Percentiles rank a stretch among this genome's conserved stretches.
phyloP scores from a whole-genome alignment of 352 stramenopile genomes.

The Thalassiosira allenii region DNA sequence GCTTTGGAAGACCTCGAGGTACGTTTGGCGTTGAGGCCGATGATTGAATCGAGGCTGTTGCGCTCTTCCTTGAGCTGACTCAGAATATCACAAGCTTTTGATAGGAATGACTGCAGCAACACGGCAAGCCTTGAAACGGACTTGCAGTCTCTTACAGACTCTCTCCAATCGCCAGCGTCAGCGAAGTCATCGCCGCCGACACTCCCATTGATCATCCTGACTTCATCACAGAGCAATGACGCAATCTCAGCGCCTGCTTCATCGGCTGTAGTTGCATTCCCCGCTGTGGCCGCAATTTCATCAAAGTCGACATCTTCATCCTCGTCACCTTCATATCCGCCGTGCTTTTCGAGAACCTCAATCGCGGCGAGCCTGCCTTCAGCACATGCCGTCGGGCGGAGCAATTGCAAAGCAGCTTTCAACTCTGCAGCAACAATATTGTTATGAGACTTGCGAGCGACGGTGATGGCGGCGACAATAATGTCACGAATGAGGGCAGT shows the following conservation, averaged over 20 bases:
- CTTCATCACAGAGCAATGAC: constrained; percentile 75
- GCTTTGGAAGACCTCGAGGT: constrained; percentile 38
- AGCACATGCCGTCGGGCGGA: constrained; percentile 62
- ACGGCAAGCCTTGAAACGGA: constrained; percentile 75
- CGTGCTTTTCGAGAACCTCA: constrained; percentile 73
- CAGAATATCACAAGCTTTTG: constrained; percentile 62
- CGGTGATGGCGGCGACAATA: constrained; percentile 76
- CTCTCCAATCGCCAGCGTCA: constrained; percentile 75
- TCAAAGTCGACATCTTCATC: constrained; percentile 71
- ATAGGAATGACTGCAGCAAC: constrained; percentile 63
- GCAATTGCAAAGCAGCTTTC: constrained; percentile 66
- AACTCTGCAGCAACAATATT: constrained; percentile 75
- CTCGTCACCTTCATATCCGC: constrained; percentile 67
- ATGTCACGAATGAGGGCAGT: constrained; percentile 70
- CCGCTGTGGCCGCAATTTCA: constrained; percentile 45
- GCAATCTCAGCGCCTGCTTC: constrained; percentile 51
- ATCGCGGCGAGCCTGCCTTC: constrained; percentile 71
- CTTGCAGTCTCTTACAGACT: constrained; percentile 73
- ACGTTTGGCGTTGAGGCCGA: constrained; percentile 25
- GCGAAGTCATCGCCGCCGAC: constrained; percentile 75
- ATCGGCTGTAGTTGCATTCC: constrained; percentile 33
- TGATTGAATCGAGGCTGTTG: constrained; percentile 49
- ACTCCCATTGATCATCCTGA: constrained; percentile 72
- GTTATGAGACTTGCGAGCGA: constrained; percentile 78
- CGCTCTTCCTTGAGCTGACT: constrained; percentile 69